Percentiles rank a stretch among this genome's conserved stretches.
Conservation (phyloP, 2,329 filamentous ascomycete genomes). For the Paraconiothyrium sp. region DNA sequence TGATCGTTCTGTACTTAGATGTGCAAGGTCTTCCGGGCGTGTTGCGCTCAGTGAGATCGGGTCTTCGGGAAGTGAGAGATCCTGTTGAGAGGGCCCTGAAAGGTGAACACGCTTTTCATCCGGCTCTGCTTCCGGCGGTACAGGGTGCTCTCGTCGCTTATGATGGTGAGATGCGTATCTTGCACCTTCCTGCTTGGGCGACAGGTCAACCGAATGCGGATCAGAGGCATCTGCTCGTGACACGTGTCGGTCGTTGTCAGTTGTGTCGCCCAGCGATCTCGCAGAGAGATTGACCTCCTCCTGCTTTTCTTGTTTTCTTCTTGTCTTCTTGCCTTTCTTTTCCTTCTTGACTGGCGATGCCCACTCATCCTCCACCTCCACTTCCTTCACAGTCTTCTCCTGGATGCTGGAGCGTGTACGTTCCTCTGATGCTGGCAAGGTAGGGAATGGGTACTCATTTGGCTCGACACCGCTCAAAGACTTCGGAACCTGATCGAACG, state of each 20-base stretch:
- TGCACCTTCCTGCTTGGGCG: constrained; percentile 10
- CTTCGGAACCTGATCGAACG: constrained; percentile 29
- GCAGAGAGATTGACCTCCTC: constrained; percentile 21
- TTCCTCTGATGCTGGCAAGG: constrained; percentile 22
- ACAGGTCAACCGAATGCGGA: constrained; percentile 16
- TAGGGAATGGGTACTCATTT: constrained; percentile 42
- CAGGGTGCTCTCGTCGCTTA: constrained; percentile 48
- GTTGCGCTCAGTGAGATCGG: constrained; percentile 12
- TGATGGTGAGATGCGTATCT: constrained; percentile 26
- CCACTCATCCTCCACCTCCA: constrained; percentile 36
- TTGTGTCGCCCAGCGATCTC: constrained; percentile 15
- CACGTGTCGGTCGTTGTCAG: constrained; percentile 24
- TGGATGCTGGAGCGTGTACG: not conserved
- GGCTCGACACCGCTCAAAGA: constrained; percentile 23
- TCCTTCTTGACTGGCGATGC: constrained; percentile 56
- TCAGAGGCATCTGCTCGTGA: constrained; percentile 24
- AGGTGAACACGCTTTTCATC: constrained; percentile 47
- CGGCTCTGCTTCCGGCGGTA: constrained; percentile 43
- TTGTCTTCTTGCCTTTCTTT: constrained; percentile 55
- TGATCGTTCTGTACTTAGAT: constrained; percentile 10
- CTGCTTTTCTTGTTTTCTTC: constrained; percentile 37
- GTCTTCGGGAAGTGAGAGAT: constrained; percentile 17
- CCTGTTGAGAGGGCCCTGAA: constrained; percentile 23
- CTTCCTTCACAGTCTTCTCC: constrained; percentile 23
- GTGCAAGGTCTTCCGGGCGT: constrained; percentile 10